Evolutionary conservation across 306 rosid species (phyloP).

Genomic region (Prunus mira): DNA sequence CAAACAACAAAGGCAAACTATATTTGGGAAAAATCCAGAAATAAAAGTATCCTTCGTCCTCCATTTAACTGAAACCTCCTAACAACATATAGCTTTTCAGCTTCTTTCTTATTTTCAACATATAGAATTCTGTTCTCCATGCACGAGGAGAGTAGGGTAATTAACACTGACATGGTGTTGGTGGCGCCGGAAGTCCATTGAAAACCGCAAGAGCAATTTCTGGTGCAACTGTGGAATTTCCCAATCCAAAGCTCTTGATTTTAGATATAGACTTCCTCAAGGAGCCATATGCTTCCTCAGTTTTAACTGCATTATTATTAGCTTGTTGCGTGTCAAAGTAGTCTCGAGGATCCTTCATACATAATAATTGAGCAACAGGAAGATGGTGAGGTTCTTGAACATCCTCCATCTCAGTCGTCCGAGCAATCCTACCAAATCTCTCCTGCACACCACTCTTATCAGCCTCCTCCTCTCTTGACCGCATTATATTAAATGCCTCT

Average conservation of each 20-base stretch:
- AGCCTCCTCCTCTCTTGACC: conserved; percentile 67
- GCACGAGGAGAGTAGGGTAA: too few species aligned
- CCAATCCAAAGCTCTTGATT: conserved; percentile 58
- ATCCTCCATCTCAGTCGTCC: conserved; percentile 84
- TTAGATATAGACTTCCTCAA: conserved; percentile 69
- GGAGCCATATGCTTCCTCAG: conserved; percentile 67
- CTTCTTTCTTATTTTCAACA: too few species aligned
- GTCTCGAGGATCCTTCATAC: conserved; percentile 99
- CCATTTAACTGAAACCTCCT: too few species aligned
- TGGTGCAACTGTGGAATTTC: conserved; percentile 60
- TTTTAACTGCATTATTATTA: conserved; percentile 56
- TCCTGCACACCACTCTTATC: conserved; percentile 53
- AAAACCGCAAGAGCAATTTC: conserved; percentile 67
- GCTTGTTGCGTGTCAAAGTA: conserved; percentile 94
- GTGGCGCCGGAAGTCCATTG: too few species aligned
- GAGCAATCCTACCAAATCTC: conserved; percentile 58
- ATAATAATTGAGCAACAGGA: conserved; percentile 63
- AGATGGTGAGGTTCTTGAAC: conserved; percentile 63
- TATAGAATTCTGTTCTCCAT: too few species aligned
- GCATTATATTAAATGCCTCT: conserved; percentile 51
- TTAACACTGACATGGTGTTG: too few species aligned
- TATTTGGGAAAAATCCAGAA: too few species aligned
- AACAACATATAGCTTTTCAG: too few species aligned
- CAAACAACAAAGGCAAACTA: too few species aligned
- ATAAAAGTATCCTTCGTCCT: too few species aligned